phyloP scores from a whole-genome alignment of 2,329 filamentous ascomycete species.

The Cercospora citrullina region DNA sequence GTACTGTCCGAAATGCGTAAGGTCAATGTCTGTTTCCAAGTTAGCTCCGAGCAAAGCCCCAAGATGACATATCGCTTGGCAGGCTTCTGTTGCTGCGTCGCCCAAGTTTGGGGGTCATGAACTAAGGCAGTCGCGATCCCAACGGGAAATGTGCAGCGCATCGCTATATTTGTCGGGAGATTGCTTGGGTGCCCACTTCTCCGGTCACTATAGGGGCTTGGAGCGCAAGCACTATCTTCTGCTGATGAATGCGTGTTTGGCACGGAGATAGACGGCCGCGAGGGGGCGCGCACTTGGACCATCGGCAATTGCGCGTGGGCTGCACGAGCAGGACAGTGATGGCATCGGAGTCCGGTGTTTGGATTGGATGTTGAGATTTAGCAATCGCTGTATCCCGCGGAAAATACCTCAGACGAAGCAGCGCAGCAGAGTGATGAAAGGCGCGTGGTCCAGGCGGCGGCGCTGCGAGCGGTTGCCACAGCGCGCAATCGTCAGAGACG shows the following conservation, averaged over 20 bases:
- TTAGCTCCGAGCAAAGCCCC: constrained; percentile 4
- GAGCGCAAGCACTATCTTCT: not conserved
- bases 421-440: not conserved
- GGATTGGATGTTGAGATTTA: not conserved
- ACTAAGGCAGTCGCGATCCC: not conserved
- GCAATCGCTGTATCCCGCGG: not conserved
- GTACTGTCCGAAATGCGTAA: not conserved
- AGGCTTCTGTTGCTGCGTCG: not conserved
- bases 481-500: not conserved
- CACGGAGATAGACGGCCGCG: constrained; percentile 11
- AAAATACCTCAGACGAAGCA: not conserved
- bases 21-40: not conserved
- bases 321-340: constrained; percentile 5
- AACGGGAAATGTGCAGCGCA: not conserved
- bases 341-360: constrained; percentile 7
- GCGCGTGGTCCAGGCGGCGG: not conserved
- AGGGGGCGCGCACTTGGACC: not conserved
- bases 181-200: not conserved
- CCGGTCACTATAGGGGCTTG: not conserved
- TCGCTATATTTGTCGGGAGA: not conserved
- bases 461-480: not conserved
- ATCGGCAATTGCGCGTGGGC: constrained; percentile 11
- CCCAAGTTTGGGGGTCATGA: not conserved
- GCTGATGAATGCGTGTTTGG: not conserved
- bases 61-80: constrained; percentile 1